Percentiles rank a stretch among this genome's conserved stretches.
Evolutionary conservation across 2,329 filamentous ascomycete genomes (phyloP).

Genomic region (Colletotrichum theobromicola): DNA sequence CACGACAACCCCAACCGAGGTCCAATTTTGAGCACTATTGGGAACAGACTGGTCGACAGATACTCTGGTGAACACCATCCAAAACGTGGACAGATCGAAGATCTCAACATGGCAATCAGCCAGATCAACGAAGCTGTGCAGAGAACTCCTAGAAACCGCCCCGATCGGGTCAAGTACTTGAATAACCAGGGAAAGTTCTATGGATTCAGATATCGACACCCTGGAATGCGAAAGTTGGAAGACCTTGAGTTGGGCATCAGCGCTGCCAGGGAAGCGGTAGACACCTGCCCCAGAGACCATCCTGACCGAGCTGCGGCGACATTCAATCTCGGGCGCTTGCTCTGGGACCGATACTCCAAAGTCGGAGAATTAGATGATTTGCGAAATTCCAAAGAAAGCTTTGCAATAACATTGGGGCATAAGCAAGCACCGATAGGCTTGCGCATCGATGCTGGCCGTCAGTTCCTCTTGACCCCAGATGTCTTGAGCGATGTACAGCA

Average conservation of each 20-base stretch:
- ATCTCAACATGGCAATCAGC: background rate
- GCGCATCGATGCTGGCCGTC: background rate
- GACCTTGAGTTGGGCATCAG: background rate
- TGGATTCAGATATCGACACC: background rate
- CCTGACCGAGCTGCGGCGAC: background rate
- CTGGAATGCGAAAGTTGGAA: fast-evolving
- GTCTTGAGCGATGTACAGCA: background rate
- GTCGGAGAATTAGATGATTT: background rate
- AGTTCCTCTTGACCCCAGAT: background rate
- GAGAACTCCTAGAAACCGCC: fast-evolving
- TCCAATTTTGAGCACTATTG: background rate
- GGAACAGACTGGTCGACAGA: background rate
- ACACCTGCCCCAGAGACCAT: fast-evolving
- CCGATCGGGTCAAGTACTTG: background rate
- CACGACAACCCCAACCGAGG: background rate
- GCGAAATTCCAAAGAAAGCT: background rate
- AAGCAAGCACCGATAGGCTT: background rate
- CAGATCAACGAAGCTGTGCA: background rate
- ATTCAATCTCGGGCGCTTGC: background rate
- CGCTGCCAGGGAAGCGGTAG: background rate
- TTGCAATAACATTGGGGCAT: fast-evolving
- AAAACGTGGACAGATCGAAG: fast-evolving
- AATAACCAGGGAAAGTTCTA: background rate
- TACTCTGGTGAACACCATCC: fast-evolving
- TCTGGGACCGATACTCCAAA: background rate